Conservation (phyloP, 2,329 filamentous ascomycete species). For the Penicillium sp. region DNA sequence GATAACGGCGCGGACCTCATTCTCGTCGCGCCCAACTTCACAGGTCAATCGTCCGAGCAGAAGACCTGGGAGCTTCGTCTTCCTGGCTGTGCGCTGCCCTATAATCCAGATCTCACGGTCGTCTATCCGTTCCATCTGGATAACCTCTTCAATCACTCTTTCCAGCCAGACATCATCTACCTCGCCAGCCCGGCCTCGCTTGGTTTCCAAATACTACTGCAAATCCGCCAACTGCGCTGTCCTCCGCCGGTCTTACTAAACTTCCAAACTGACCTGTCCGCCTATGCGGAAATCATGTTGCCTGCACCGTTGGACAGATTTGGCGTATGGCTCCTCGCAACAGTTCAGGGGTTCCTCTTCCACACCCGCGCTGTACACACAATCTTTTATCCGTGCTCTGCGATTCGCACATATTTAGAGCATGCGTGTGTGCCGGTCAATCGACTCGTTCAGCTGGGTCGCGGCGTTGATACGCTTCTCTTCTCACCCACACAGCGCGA, state of each 20-base stretch:
- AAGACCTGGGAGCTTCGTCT: constrained; percentile 55
- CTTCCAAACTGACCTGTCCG: constrained; percentile 45
- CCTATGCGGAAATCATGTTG: constrained; percentile 69
- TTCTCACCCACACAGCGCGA: constrained; percentile 58
- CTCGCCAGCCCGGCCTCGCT: constrained; percentile 67
- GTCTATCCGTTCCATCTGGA: constrained; percentile 67
- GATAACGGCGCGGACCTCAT: constrained; percentile 63
- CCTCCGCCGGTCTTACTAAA: constrained; percentile 19
- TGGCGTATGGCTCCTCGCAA: constrained; percentile 60
- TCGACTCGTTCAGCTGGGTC: constrained; percentile 61
- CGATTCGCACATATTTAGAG: constrained; percentile 61
- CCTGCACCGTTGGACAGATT: constrained; percentile 59
- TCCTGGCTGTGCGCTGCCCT: constrained; percentile 64
- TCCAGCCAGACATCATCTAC: constrained; percentile 67
- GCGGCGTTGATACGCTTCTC: constrained; percentile 63
- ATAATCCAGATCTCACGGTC: constrained; percentile 68
- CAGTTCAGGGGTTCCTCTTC: constrained; percentile 67
- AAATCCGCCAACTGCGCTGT: constrained; percentile 59
- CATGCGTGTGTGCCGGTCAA: constrained; percentile 53
- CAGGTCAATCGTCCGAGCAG: background rate
- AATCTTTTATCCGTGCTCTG: constrained; percentile 67
- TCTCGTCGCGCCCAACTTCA: constrained; percentile 57
- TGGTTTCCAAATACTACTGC: constrained; percentile 69
- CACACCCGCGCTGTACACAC: constrained; percentile 60
- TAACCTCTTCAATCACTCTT: constrained; percentile 59